Conservation (phyloP, 345 rosid species). For the Tarenaya hassleriana region DNA sequence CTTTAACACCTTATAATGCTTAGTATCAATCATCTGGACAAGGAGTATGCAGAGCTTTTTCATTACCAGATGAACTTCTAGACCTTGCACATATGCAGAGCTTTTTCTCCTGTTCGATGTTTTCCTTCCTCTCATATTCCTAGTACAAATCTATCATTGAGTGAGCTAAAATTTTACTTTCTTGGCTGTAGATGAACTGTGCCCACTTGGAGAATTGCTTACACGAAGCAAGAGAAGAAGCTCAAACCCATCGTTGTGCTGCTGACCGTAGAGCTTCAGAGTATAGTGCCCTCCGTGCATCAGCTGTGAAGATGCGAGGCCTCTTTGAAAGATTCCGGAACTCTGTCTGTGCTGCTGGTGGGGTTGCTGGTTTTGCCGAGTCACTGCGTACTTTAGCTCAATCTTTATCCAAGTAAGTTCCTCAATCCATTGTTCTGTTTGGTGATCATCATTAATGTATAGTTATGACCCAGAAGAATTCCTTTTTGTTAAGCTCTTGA, state of each 20-base stretch:
- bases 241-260: conserved; percentile 90
- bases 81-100: conserved; percentile 2
- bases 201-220: conserved; percentile 95
- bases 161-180: conserved; percentile 13
- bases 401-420: conserved; percentile 79
- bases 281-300: conserved; percentile 71
- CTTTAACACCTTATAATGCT: not conserved
- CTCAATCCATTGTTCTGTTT: too few relatives aligned
- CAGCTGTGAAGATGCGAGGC: conserved; percentile 77
- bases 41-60: not conserved
- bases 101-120: not conserved
- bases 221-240: conserved; percentile 99
- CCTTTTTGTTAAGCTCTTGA: conserved; percentile 1
- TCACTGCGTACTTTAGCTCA: conserved; percentile 75
- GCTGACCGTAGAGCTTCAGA: conserved; percentile 89
- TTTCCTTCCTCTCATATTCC: too few relatives aligned
- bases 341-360: conserved; percentile 58
- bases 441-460: too few relatives aligned
- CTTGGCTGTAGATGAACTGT: conserved; percentile 77
- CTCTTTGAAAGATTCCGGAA: conserved; percentile 73
- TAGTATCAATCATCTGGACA: too few relatives aligned
- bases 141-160: not conserved
- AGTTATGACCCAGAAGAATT: not conserved
- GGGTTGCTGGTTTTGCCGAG: conserved; percentile 70
- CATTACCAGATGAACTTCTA: conserved; percentile 15